Evolutionary conservation across 805 yeast genomes (phyloP), one percentile per base, ranked within the genome.

Genomic region (Lachancea kluyveri): DNA sequence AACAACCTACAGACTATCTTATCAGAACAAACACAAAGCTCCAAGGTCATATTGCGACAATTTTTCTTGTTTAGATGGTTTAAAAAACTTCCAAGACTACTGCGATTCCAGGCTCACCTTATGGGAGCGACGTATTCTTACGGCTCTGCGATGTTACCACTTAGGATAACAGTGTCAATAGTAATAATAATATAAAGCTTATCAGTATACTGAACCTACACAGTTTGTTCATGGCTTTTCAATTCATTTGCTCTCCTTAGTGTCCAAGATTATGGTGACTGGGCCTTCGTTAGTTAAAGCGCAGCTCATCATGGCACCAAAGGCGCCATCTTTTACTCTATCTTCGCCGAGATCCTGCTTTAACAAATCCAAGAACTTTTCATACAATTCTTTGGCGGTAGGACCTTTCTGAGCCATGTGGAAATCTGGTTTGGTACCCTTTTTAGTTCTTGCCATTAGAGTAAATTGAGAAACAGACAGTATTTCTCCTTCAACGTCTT

Each of bases 281-380:
- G 97, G 97, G 1, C 97, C 97, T 48, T 90, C 96, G 50, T 92
- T 92, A 9, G 79, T 75, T 39, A 90, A 58, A 1, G 71, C 70
- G 10, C 94, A 96, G 41, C 85, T 94, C 98, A 92, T 92, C 95
- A 90, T 84, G 8, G 90, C 97, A 0, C 97, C 98, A 54, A 92
- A 92, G 34, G 74, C 66, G 3, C 98, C 98, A 47, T 88, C 96
- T 41, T 79, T 70, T 3, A 87, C 94, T 28, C 72, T 74, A 0
- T 67, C 76, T 1, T 65, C 69, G 0, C 83, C 83, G 36, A 85
- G 39, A n/a, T 70, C 72, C 1, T 44, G 48, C 38, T 65, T 57
- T 36, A 84, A 57, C 14, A 62, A 50, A 2, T 34, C 29, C 34
- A 83, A 54, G 38, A 85, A 79, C 28, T 54, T 49, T 7, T 75